phyloP scores from a whole-genome alignment of 352 stramenopile genomes.

The Aphanomyces cochlioides region DNA sequence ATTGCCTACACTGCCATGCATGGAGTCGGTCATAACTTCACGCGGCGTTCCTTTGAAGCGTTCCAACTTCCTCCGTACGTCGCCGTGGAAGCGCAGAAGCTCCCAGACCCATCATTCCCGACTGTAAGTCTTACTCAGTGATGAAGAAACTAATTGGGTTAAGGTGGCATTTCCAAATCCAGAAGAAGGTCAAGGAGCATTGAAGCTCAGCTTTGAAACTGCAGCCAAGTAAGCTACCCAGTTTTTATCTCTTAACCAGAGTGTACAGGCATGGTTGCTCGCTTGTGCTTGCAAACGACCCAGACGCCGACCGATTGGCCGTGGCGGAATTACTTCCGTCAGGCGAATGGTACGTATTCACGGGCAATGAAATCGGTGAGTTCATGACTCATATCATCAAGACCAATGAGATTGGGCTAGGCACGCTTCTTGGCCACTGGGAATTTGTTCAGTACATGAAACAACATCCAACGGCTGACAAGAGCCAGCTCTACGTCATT shows the following conservation, averaged over 20 bases:
- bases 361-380: slow-evolving; percentile 96
- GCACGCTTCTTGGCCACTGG: slow-evolving; percentile 91
- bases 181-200: slow-evolving; percentile 96
- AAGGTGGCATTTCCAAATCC: slow-evolving; percentile 95
- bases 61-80: slow-evolving; percentile 88
- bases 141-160: neutral
- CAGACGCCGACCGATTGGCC: slow-evolving; percentile 96
- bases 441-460: slow-evolving; percentile 67
- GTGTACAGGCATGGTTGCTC: slow-evolving; percentile 39
- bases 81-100: slow-evolving; percentile 79
- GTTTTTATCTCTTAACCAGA: neutral
- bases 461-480: slow-evolving; percentile 51
- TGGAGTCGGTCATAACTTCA: slow-evolving; percentile 93
- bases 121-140: slow-evolving; percentile 47
- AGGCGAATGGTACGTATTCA: slow-evolving; percentile 94
- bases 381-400: neutral
- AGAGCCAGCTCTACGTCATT: slow-evolving; percentile 83
- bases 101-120: slow-evolving; percentile 94
- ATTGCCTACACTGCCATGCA: slow-evolving; percentile 98
- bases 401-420: neutral
- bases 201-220: slow-evolving; percentile 90
- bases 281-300: slow-evolving; percentile 97
- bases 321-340: slow-evolving; percentile 86
- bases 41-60: slow-evolving; percentile 83
- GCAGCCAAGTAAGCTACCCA: slow-evolving; percentile 60